Base-by-base conservation (phyloP, 306 rosid species). In the Betula pendula region DNA sequence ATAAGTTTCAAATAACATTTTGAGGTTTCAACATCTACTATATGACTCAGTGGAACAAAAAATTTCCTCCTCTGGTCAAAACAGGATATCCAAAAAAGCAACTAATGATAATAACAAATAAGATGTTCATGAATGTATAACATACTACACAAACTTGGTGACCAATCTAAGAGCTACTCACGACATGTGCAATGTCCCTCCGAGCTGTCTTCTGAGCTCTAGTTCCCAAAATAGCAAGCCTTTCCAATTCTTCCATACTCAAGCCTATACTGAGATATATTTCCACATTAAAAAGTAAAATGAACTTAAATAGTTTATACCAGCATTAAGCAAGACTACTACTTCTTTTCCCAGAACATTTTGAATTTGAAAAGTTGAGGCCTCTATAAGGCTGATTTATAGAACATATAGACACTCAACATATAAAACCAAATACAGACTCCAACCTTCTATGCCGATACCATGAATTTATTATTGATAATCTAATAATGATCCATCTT, bases 101-200 rank as follows among this genome's bases (percentile, higher is more conserved):
- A 20, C 25, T 65, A 33, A 35, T n/a, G 8, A 4, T 10, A 19
- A 35, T 31, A 38, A 38, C 15, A 65, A 38, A 16, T 2, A 33
- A 31, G 5, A 19, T 31, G 29, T 20, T 20, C 4, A 20, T 20
- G 60, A 19, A 20, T 53, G 19, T 53, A 11, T 1, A 1, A 55
- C 8, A 51, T 1, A 19, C 51, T 73, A 65, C 40, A 72, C 33
- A 40, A 77, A 77, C 42, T 59, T 52, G 50, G 65, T 73, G 77
- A 7, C 66, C 9, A 73, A 35, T 48, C 60, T 56, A 69, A 69
- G 51, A 80, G 70, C 68, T 47, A 92, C 97, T 89, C 83, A 94
- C 98, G 75, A 94, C 96, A 72, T 89, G 81, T 24, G 93, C 97
- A 59, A 94, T 90, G 84, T 94, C 98, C 83, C 98, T 90, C 75